Conservation (phyloP, 2,329 filamentous ascomycete species). For the Sordariomycetes sp. region DNA sequence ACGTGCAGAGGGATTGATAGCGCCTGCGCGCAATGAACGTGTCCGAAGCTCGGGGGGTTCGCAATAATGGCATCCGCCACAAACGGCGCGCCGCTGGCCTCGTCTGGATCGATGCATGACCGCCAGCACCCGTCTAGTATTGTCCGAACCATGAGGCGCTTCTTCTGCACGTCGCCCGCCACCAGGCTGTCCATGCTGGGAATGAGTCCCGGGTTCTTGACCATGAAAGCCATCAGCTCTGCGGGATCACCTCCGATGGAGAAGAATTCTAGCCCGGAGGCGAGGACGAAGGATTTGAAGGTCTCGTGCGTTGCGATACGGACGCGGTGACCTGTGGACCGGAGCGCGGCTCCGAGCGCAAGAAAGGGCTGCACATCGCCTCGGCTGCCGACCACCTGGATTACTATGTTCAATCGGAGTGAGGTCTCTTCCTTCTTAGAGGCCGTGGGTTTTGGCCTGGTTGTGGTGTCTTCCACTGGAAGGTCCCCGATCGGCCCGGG, state of each 20-base stretch:
- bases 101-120: conserved; percentile 70
- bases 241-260: conserved; percentile 64
- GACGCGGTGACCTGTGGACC: conserved; percentile 57
- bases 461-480: background rate
- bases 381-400: conserved; percentile 64
- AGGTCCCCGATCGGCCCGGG: conserved; percentile 43
- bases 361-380: conserved; percentile 71
- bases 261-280: conserved; percentile 66
- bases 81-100: conserved; percentile 59
- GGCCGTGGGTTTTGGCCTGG: conserved; percentile 54
- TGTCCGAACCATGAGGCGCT: conserved; percentile 65
- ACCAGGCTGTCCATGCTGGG: conserved; percentile 67
- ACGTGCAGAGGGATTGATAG: conserved; percentile 66
- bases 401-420: conserved; percentile 56
- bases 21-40: conserved; percentile 66
- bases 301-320: conserved; percentile 62
- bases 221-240: conserved; percentile 81
- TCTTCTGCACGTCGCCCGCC: conserved; percentile 65
- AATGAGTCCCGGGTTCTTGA: conserved; percentile 79
- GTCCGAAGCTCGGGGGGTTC: conserved; percentile 68
- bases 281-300: conserved; percentile 58
- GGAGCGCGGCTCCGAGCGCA: conserved; percentile 54
- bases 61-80: conserved; percentile 75
- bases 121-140: conserved; percentile 79
- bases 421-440: conserved; percentile 44